Evolutionary conservation across 257 asterid species (phyloP).

Genomic region (Nicotiana knightiana): DNA sequence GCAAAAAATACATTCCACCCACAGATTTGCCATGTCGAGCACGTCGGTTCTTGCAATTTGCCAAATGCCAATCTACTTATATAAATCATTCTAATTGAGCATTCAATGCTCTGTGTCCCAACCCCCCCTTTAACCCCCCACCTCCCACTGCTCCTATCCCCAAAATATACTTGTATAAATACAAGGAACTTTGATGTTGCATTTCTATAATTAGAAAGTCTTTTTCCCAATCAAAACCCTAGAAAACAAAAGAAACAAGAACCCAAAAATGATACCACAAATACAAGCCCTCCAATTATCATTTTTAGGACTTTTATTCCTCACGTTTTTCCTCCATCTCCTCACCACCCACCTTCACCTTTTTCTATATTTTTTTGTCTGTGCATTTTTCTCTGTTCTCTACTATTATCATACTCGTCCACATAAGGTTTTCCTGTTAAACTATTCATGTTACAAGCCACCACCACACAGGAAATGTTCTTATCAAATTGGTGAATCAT

Average conservation of each 20-base stretch:
- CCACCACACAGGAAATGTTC: constrained; percentile 45
- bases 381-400: constrained; percentile 17
- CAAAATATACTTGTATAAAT: background rate
- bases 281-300: constrained; percentile 28
- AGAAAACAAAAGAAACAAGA: background rate
- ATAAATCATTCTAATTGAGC: background rate
- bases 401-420: constrained; percentile 25
- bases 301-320: constrained; percentile 30
- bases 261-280: background rate
- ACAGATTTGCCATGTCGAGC: background rate
- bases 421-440: constrained; percentile 36
- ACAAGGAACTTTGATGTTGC: background rate
- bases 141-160: background rate
- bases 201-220: background rate
- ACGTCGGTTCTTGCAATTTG: background rate
- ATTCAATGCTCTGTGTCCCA: background rate
- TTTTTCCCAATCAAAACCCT: background rate
- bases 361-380: constrained; percentile 11
- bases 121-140: background rate
- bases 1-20: background rate
- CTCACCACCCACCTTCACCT: constrained; percentile 26
- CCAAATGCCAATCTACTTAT: background rate
- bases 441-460: constrained; percentile 62
- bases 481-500: constrained; percentile 36
- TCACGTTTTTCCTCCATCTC: constrained; percentile 28